Base-by-base conservation (phyloP, 2,329 filamentous ascomycete species). In the Fusarium pseudonygamai region DNA sequence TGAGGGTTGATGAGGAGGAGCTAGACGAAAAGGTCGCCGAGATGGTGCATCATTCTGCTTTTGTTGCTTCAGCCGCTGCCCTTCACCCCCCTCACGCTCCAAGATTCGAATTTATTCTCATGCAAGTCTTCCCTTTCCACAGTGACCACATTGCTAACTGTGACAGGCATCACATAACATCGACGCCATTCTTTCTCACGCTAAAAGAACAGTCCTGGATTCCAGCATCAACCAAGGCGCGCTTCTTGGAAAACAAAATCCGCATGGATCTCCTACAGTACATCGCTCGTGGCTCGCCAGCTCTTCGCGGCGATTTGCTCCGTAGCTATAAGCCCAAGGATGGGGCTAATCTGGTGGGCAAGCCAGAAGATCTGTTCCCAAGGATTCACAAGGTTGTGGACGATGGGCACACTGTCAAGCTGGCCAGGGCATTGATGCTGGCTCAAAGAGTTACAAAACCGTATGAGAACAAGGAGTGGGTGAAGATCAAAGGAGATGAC, bases 401-500 rank as follows among this genome's bases (percentile, higher is more conserved):
- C 74, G 95, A 98, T 80, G 95, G 95, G 0, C 96, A 98, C 82
- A 86, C 90, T 15, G 86, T 91, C 60, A 98, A 98, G 81, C 83
- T 97, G 10, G 85, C 92, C 13, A 85, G 95, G 37, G 91, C 93
- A 4, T 80, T 96, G 24, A 87, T 88, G 8, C 82, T 94, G 75
- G 93, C 90, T 3, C 85, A 92, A 79, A 79, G 85, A 37, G 77
- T 87, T 3, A 87, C 86, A 58, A 76, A 79, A 72, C 79, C 80
- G 45, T 92, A 84, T 73, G 77, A 79, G 18, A 80, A 84, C 30
- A 83, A 79, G 62, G 81, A 85, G 7, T 87, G 87, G 84, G 84
- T 89, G 36, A 80, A 82, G 58, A 81, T 94, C 43, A 86, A 85
- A 69, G 85, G 85, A 0, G 86, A 87, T 0, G 85, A 87, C 8